phyloP scores from a whole-genome alignment of 2,329 filamentous ascomycete genomes.

The Paraphoma sp. region DNA sequence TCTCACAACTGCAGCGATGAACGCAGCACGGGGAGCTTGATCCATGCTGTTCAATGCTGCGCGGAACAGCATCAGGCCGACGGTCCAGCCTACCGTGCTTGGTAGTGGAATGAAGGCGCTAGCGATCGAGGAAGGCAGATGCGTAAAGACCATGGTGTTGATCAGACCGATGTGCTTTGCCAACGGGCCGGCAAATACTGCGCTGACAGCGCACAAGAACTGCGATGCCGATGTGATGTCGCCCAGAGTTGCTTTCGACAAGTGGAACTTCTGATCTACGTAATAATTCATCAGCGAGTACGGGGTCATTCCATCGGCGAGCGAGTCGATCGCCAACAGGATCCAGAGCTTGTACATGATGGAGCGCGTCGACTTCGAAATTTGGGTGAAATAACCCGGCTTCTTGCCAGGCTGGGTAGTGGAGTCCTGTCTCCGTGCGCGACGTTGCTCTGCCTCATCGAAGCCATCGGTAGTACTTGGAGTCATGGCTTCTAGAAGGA shows the following conservation, averaged over 20 bases:
- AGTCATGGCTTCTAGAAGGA: slow-evolving; percentile 41
- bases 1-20: slow-evolving; percentile 71
- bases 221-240: slow-evolving; percentile 60
- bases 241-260: slow-evolving; percentile 62
- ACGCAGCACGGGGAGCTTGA: slow-evolving; percentile 69
- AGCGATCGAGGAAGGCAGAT: slow-evolving; percentile 68
- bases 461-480: slow-evolving; percentile 40
- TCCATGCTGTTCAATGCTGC: slow-evolving; percentile 73
- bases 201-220: slow-evolving; percentile 61
- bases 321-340: slow-evolving; percentile 67
- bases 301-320: slow-evolving; percentile 67
- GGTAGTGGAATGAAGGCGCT: slow-evolving; percentile 63
- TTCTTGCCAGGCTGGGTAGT: slow-evolving; percentile 30
- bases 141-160: slow-evolving; percentile 59
- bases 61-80: slow-evolving; percentile 64
- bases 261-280: slow-evolving; percentile 43
- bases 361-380: slow-evolving; percentile 63
- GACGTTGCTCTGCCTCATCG: slow-evolving; percentile 28
- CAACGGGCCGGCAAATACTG: slow-evolving; percentile 65
- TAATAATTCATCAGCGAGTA: slow-evolving; percentile 48
- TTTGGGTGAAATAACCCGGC: slow-evolving; percentile 54
- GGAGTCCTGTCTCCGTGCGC: slow-evolving; percentile 21
- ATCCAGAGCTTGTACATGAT: slow-evolving; percentile 72
- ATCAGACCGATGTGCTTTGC: slow-evolving; percentile 65
- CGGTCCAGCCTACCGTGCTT: slow-evolving; percentile 57